These are phyloP conservation scores for Oryza glumipatula DNA, from an alignment of 176 grass and related monocot species.

Conservation along the genomic window DNA sequence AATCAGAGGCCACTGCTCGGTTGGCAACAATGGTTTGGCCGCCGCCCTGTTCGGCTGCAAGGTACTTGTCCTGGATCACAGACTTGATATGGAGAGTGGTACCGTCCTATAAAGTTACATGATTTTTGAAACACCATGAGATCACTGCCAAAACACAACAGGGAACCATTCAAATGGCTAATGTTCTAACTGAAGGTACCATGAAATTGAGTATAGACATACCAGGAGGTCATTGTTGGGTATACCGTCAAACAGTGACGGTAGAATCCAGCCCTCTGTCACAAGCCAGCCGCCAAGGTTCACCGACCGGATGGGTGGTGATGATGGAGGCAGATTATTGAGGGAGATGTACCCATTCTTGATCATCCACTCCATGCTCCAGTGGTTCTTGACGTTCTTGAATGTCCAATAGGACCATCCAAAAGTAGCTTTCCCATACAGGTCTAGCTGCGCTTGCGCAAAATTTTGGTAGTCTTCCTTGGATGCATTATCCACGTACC, in stretches of 20 bases:
- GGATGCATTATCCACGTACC: constrained; percentile 7
- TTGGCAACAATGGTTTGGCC: background rate
- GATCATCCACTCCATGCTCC: constrained; percentile 90
- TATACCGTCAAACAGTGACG: background rate
- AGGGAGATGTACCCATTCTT: constrained; percentile 58
- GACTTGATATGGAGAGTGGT: background rate
- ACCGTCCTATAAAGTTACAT: background rate
- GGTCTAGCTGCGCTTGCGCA: constrained; percentile 43
- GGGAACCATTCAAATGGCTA: no score
- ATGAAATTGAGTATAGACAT: background rate
- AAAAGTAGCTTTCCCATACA: constrained; percentile 60
- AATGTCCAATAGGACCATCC: constrained; percentile 77
- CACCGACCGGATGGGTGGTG: background rate
- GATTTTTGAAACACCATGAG: background rate
- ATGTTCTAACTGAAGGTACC: no score
- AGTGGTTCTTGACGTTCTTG: constrained; percentile 56
- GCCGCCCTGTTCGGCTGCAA: background rate
- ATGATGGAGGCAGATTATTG: background rate
- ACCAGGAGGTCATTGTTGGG: background rate
- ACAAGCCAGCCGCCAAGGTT: background rate
- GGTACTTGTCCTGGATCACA: background rate
- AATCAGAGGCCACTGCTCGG: background rate
- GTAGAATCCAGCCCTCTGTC: background rate
- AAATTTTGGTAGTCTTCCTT: constrained; percentile 46
- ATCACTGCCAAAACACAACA: no score